phyloP scores from a whole-genome alignment of 1,139 yeast species.

The Saccharomyces hybrid region DNA sequence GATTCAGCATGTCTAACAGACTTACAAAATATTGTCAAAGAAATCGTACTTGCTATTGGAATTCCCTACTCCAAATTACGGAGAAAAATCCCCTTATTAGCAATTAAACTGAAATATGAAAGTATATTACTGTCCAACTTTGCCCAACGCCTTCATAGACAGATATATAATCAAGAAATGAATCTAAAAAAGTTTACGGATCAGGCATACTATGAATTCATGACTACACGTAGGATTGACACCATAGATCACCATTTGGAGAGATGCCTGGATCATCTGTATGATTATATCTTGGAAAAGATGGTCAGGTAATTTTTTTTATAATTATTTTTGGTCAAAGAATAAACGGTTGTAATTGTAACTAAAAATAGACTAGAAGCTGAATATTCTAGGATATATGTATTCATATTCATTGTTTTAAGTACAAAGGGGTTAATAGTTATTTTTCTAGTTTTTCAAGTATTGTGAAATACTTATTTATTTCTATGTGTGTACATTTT shows the following conservation, averaged over 20 bases:
- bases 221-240: conserved; percentile 14
- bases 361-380: not conserved
- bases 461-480: not conserved
- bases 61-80: conserved; percentile 30
- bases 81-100: conserved; percentile 25
- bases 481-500: not conserved
- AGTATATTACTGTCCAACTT: conserved; percentile 29
- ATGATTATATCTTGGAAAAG: conserved; percentile 6
- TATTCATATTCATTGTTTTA: not conserved
- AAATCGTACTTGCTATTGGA: conserved; percentile 26
- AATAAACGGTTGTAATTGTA: not conserved
- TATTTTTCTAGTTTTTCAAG: not conserved
- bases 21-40: conserved; percentile 30
- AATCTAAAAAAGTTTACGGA: conserved; percentile 20
- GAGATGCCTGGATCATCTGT: conserved; percentile 19
- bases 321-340: not conserved
- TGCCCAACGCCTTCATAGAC: conserved; percentile 27
- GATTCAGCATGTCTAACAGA: conserved; percentile 10
- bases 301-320: conserved; percentile 2
- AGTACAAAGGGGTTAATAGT: not conserved
- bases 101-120: conserved; percentile 25
- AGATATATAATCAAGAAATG: conserved; percentile 22
- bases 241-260: conserved; percentile 22
- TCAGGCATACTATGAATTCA: conserved; percentile 20
- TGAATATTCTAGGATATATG: not conserved